Conservation (phyloP, 192 early-diverging fungal genomes). For the Rhizophagus sp. region DNA sequence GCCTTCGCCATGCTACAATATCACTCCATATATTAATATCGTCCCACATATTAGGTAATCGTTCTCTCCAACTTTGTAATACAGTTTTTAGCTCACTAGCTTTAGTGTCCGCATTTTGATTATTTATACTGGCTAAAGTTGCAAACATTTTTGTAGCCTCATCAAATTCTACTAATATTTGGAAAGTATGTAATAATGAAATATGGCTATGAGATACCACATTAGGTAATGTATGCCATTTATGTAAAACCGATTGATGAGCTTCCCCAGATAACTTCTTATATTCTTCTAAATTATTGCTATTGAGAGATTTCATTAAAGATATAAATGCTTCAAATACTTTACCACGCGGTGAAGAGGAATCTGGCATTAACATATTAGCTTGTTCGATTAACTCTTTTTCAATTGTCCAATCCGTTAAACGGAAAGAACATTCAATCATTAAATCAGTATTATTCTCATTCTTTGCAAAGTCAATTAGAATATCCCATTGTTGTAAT, state of each 20-base stretch:
- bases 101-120: conserved; percentile 58
- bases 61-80: conserved; percentile 94
- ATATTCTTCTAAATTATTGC: conserved; percentile 66
- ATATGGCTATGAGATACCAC: conserved; percentile 88
- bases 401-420: conserved; percentile 93
- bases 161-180: conserved; percentile 93
- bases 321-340: conserved; percentile 88
- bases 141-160: conserved; percentile 95
- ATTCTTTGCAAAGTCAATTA: conserved; percentile 88
- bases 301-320: conserved; percentile 68
- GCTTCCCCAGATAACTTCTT: conserved; percentile 84
- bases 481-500: conserved; percentile 97
- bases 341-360: conserved; percentile 61
- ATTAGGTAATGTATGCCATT: conserved; percentile 88
- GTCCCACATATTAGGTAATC: conserved; percentile 95
- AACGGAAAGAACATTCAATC: conserved; percentile 90
- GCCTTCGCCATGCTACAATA: conserved; percentile 96
- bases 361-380: conserved; percentile 61
- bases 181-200: conserved; percentile 87
- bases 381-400: conserved; percentile 72
- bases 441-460: conserved; percentile 86
- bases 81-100: conserved; percentile 88
- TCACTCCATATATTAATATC: conserved; percentile 99
- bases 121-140: conserved; percentile 70
- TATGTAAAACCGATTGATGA: conserved; percentile 76